These are phyloP conservation scores for Sistotremastrum suecicum DNA, from an alignment of 768 basidiomycete genomes.

Conservation along the genomic window DNA sequence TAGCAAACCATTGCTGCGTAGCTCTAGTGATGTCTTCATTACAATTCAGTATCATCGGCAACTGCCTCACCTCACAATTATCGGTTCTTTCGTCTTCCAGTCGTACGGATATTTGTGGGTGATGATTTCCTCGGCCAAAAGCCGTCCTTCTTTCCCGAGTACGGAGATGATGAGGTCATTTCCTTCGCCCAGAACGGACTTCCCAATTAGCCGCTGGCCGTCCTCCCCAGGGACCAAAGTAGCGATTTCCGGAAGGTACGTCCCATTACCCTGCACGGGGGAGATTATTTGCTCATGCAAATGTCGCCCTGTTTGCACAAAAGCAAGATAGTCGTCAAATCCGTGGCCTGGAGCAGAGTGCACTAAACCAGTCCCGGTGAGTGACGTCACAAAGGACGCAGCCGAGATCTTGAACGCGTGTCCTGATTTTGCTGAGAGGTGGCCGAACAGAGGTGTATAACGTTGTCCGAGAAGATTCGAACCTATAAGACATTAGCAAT, in stretches of 20 bases:
- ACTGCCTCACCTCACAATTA: constrained; percentile 66
- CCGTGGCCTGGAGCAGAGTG: constrained; percentile 95
- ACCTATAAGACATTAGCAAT: constrained; percentile 12
- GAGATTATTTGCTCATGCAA: constrained; percentile 39
- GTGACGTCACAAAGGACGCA: constrained; percentile 65
- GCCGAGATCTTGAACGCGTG: constrained; percentile 39
- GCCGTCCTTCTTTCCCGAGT: constrained; percentile 31
- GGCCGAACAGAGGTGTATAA: constrained; percentile 51
- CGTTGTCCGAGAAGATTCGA: constrained; percentile 41
- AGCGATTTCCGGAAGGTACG: constrained; percentile 46
- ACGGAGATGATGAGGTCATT: constrained; percentile 50
- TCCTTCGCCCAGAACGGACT: constrained; percentile 63
- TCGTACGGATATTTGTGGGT: constrained; percentile 92
- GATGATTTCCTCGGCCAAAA: constrained; percentile 56
- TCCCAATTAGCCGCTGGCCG: constrained; percentile 38
- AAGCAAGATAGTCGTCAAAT: constrained; percentile 76
- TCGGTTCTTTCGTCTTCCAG: constrained; percentile 88
- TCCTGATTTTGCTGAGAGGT: constrained; percentile 9
- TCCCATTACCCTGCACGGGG: constrained; percentile 69
- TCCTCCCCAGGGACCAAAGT: constrained; percentile 40
- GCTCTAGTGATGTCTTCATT: constrained; percentile 33
- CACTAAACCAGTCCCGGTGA: constrained; percentile 90
- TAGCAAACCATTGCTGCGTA: constrained; percentile 96
- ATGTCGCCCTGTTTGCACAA: constrained; percentile 14
- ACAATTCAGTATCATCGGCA: neutral